Conservation (phyloP, 176 grass and related monocot genomes). For the Carex pumila region DNA sequence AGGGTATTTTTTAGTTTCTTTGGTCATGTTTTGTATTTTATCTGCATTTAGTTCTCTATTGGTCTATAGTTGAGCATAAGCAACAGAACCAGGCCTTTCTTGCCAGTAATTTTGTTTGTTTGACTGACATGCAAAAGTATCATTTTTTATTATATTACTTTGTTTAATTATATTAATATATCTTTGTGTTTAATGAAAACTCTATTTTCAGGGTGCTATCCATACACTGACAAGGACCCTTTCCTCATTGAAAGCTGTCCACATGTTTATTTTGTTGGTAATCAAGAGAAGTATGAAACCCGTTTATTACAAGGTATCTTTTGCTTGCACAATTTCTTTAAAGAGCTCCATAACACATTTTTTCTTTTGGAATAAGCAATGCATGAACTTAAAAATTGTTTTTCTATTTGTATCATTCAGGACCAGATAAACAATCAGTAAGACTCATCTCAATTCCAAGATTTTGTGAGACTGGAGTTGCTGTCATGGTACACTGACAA, state of each 20-base stretch:
- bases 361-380: conserved; percentile 5
- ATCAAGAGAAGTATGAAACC: conserved; percentile 92
- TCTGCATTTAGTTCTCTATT: not conserved
- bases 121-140: not conserved
- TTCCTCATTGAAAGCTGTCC: conserved; percentile 88
- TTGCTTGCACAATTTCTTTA: conserved; percentile 5
- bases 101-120: not conserved
- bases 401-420: conserved; percentile 44
- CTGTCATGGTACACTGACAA: conserved; percentile 59
- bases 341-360: not conserved
- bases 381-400: not conserved
- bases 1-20: not conserved
- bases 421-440: conserved; percentile 61
- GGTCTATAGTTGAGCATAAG: not conserved
- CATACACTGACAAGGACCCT: conserved; percentile 95
- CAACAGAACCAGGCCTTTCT: not conserved
- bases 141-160: not conserved
- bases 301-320: conserved; percentile 55
- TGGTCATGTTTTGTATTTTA: not conserved
- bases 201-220: conserved; percentile 66
- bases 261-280: conserved; percentile 88
- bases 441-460: conserved; percentile 82
- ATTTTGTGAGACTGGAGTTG: conserved; percentile 81
- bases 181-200: not conserved
- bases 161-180: not conserved